phyloP scores from a whole-genome alignment of 768 basidiomycete species.

The Boletus rubroflammeus region DNA sequence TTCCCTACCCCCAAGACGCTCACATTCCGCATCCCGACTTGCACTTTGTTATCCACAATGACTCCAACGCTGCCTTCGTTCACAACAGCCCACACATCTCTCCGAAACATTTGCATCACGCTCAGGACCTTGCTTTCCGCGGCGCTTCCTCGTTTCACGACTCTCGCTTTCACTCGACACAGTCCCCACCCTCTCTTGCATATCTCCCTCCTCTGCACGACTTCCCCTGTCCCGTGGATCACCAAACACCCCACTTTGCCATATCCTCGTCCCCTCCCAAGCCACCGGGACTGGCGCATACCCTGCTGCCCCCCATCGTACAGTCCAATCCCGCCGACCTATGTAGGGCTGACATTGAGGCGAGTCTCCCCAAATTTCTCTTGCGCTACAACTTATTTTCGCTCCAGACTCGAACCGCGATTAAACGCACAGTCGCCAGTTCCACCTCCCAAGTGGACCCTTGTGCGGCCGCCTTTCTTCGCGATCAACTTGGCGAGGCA shows the following conservation, averaged over 20 bases:
- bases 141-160: constrained; percentile 24
- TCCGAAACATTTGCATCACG: constrained; percentile 27
- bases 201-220: constrained; percentile 27
- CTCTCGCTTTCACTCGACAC: constrained; percentile 25
- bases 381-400: constrained; percentile 10
- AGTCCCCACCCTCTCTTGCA: constrained; percentile 22
- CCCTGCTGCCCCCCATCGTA: constrained; percentile 32
- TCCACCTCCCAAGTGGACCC: constrained; percentile 37
- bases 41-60: constrained; percentile 24
- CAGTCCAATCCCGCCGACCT: constrained; percentile 33
- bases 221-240: constrained; percentile 20
- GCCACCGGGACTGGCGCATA: constrained; percentile 23
- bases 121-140: constrained; percentile 22
- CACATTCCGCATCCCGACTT: constrained; percentile 28
- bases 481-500: constrained; percentile 40
- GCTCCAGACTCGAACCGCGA: constrained; percentile 25
- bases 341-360: constrained; percentile 24
- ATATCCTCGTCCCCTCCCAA: constrained; percentile 25
- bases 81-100: constrained; percentile 25
- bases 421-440: constrained; percentile 22
- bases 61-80: constrained; percentile 16
- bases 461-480: constrained; percentile 43
- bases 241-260: constrained; percentile 12
- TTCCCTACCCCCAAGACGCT: constrained; percentile 27
- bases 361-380: background rate